A percentile compares a stretch with the other conserved stretches of the same genome.
Evolutionary conservation across 2,329 filamentous ascomycete genomes (phyloP).

Genomic region (Aspergillus floridensis): DNA sequence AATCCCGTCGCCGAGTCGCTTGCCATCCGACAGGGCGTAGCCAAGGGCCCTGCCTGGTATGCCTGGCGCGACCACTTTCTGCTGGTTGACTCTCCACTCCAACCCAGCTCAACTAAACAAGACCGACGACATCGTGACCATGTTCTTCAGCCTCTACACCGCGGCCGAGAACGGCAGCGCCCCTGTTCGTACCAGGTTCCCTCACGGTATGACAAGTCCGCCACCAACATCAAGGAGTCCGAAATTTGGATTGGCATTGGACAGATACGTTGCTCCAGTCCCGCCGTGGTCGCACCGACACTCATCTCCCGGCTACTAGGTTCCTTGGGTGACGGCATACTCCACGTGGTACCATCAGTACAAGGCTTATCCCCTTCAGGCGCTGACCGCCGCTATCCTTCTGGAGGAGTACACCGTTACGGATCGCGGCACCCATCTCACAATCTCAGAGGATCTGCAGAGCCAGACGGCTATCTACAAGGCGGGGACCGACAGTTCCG

Average conservation of each 20-base stretch:
- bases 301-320: conserved; percentile 18
- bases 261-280: conserved; percentile 27
- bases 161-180: conserved; percentile 35
- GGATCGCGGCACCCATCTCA: conserved; percentile 47
- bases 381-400: conserved; percentile 41
- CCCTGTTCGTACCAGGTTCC: conserved; percentile 40
- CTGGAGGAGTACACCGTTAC: conserved; percentile 51
- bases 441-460: conserved; percentile 33
- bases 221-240: conserved; percentile 51
- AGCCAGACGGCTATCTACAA: conserved; percentile 34
- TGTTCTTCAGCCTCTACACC: conserved; percentile 36
- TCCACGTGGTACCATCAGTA: conserved; percentile 51
- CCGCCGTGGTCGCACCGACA: no score
- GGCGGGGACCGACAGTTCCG: conserved; percentile 34
- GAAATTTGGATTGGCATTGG: conserved; percentile 48
- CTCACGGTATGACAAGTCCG: conserved; percentile 49
- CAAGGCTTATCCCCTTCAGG: conserved; percentile 47
- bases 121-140: conserved; percentile 29
- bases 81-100: conserved; percentile 37
- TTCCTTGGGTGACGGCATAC: conserved; percentile 46
- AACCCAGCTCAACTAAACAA: conserved; percentile 36
- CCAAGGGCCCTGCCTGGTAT: conserved; percentile 29
- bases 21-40: conserved; percentile 43
- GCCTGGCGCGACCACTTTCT: conserved; percentile 50
- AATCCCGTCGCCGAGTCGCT: conserved; percentile 43